phyloP scores from a whole-genome alignment of 2,329 filamentous ascomycete species.

The Ceratocystiopsis minuta region DNA sequence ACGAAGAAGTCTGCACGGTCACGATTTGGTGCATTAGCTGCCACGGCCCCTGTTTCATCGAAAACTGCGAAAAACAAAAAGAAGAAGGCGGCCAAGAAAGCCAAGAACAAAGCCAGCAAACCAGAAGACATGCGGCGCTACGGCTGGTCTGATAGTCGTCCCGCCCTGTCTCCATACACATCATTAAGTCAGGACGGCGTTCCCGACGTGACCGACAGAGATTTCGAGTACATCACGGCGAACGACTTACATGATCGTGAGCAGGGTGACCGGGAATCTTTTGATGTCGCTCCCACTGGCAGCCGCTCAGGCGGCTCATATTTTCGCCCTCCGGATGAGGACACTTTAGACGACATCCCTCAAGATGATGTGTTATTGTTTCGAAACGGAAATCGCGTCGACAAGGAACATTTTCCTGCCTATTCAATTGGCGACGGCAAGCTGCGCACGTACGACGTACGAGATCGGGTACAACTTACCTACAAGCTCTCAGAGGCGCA shows the following conservation, averaged over 20 bases:
- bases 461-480: conserved; percentile 47
- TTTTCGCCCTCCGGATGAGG: conserved; percentile 5
- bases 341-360: conserved; percentile 14
- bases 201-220: conserved; percentile 48
- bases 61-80: conserved; percentile 10
- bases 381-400: conserved; percentile 47
- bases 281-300: neutral
- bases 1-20: too few relatives aligned
- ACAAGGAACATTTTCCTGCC: conserved; percentile 55
- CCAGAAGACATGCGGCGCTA: conserved; percentile 30
- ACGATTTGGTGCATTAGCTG: too few relatives aligned
- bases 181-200: conserved; percentile 26
- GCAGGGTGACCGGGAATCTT: conserved; percentile 9
- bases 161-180: conserved; percentile 30
- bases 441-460: conserved; percentile 46
- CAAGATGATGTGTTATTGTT: conserved; percentile 57
- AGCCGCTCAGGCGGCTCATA: conserved; percentile 7
- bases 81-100: conserved; percentile 1
- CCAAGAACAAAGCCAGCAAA: conserved; percentile 1
- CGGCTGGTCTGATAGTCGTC: conserved; percentile 24
- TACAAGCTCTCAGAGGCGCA: conserved; percentile 40
- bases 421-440: conserved; percentile 61
- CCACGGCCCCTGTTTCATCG: too few relatives aligned
- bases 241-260: conserved; percentile 39
- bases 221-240: conserved; percentile 71